These are phyloP conservation scores for Taphrina confusa DNA, from an alignment of 1,139 yeast species.

Conservation along the genomic window DNA sequence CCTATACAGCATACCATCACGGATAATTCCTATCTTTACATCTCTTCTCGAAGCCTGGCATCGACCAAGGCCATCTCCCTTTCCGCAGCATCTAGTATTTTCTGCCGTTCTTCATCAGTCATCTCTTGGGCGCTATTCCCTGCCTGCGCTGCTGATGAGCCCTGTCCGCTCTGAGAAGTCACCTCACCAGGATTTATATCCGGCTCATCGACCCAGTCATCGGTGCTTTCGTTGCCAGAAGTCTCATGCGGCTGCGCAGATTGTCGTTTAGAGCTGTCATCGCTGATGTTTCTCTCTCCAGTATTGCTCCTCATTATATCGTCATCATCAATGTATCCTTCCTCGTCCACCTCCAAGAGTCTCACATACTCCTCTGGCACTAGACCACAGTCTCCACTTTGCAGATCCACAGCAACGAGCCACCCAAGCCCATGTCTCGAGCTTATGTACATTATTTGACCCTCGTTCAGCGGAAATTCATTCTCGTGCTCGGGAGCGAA, in stretches of 20 bases:
- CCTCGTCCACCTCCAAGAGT: constrained; percentile 45
- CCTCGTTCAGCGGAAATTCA: constrained; percentile 75
- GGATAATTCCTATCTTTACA: too few relatives aligned
- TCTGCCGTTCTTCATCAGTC: constrained; percentile 13
- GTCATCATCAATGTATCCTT: constrained; percentile 8
- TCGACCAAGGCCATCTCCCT: constrained; percentile 17
- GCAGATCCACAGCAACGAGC: constrained; percentile 89
- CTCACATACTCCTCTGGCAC: constrained; percentile 95
- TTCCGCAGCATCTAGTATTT: constrained; percentile 19
- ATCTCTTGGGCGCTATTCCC: not conserved
- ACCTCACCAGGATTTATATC: not conserved
- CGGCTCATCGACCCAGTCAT: constrained; percentile 18
- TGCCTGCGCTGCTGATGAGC: not conserved
- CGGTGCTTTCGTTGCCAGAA: not conserved
- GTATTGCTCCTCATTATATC: not conserved
- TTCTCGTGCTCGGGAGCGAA: constrained; percentile 92
- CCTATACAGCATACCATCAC: too few relatives aligned
- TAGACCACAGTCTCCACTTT: constrained; percentile 71
- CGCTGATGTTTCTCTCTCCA: not conserved
- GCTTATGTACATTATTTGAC: constrained; percentile 80
- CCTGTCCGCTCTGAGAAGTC: not conserved
- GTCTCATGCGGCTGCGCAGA: not conserved
- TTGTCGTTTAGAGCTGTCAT: too few relatives aligned
- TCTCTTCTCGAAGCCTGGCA: not conserved
- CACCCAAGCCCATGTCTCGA: constrained; percentile 98